Base-by-base conservation (phyloP, 2,329 filamentous ascomycete species). In the Cordyceps militaris region DNA sequence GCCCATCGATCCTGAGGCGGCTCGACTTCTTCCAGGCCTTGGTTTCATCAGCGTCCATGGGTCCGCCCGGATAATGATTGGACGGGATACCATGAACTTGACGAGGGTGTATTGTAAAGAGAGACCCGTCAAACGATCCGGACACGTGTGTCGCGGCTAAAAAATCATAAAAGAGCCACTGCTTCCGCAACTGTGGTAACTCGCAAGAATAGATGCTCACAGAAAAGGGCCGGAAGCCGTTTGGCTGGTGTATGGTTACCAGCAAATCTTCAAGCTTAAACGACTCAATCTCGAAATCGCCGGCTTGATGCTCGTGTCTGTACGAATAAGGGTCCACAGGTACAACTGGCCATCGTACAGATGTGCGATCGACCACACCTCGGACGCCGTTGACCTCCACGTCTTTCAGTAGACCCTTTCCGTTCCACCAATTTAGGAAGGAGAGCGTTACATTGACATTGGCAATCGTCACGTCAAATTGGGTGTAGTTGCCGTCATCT, bases 361-460 rank as follows among this genome's bases (percentile, higher is more conserved):
- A 88, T 1, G 91, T 96, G 59, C 94, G 84, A 71, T 99, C 94
- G 46, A 99, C 81, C 5, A 97, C 90, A 23, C 94, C 94, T 60
- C 94, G 84, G 30, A 99, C 89, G 4, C 94, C 94, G 67, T 91
- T 94, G 54, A 99, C 87, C 68, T 97, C 91, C 43, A 99, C 94
- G 68, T 97, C 90, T 65, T 89, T 87, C 9, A 99, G 76, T 6
- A 95, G 79, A 0, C 94, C 94, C 71, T 93, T 97, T 23, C 94
- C 93, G 65, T 96, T 97, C 84, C 96, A 95, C 94, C 94, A 99
- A 69, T 97, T 97, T n/a, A 91, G 81, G 65, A 99, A 97, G 0
- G 94, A 99, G 26, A 99, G 72, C 0, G 93, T 97, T 43, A 99
- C 93, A 67, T 99, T 96, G 61, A 99, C 90, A 0, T 90, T 95